Base-by-base conservation (phyloP, 2,329 filamentous ascomycete species). In the Cladosporium sp. region DNA sequence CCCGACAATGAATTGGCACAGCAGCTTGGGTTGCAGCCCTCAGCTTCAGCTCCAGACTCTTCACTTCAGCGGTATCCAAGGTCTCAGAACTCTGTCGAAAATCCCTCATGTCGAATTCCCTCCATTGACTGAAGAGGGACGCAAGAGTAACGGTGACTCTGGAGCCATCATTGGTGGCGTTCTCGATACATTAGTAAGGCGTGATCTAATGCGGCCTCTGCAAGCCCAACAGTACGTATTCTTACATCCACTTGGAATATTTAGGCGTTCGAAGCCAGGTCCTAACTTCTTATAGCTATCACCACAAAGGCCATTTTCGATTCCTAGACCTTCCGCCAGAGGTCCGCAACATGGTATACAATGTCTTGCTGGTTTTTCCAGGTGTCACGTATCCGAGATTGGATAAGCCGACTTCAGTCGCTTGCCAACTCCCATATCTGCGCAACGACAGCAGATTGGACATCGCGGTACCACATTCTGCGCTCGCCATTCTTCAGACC, bases 261-360 rank as follows among this genome's bases (percentile, higher is more conserved):
- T 10, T 3, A 25, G 13, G 3, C 5, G 25, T 7, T n/a, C 13
- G 17, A n/a, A 45, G 8, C 12, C 36, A 6, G 35, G 4, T 20
- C 5, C 3, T 48, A 20, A 49, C 32, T 8, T 6, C n/a, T 7
- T 7, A 2, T 19, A 49, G 47, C 9, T 47, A 28, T 28, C 10
- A 25, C 6, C 40, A 28, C 6, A 13, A 45, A 25, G 40, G 51
- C 25, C 3, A 39, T 49, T 55, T 19, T 56, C 42, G 9, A 50
- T 56, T 68, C 22, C 61, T 69, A 19, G 48, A 60, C 2, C 61
- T 70, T 5, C 70, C 70, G 8, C 58, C 63, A 10, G 72, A 74
- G 59, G 65, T 74, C 13, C 66, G 72, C 51, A 67, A 72, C 45
- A 48, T 67, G 12, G 69, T 74, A 51, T 74, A 73, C 58, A 12